Evolutionary conservation across 164 flowering plant genomes (phyloP), one percentile per base, ranked within the genome.

Genomic region (Magnolia sinica): DNA sequence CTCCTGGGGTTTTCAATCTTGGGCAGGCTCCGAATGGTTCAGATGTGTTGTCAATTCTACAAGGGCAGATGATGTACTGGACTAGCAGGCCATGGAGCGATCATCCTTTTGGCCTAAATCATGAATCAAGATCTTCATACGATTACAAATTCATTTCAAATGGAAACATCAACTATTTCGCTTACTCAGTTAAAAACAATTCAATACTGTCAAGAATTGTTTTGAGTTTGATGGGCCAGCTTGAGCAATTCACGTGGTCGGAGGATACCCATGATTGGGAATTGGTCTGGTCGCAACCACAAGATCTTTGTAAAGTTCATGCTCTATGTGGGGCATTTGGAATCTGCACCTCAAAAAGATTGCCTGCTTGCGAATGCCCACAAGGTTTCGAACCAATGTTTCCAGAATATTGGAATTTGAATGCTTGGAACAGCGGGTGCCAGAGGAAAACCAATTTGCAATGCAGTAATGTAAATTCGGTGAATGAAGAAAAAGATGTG

Each of bases 361-460:
- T n/a, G 27, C 64, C 61, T 1, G n/a, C 50, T 20, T 81, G 83
- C 16, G 14, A 22, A 24, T 81, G 84, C 20, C 22, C 72, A 18
- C 27, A 31, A 9, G 84, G 84, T 18, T 82, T 82, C 31, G 7
- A 20, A 16, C 68, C 78, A 45, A 24, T 5, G 0, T 72, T 16
- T 51, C 59, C 64, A 1, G 55, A 64, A 65, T 76, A 72, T 50
- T 79, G 81, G 82, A 45, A 65, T 19, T 22, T 74, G 50, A 10
- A 9, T 1, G 77, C 72, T 64, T 8, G 50, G 18, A 71, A 79
- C 9, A 72, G 72, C 67, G 84, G 84, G 16, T 82, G 82, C 69
- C 76, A 68, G 45, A 79, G 82, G 67, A 80, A 72, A 2, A 52
- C 64, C 0, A 45, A 73, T 10, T 61, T 80, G 74, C 76, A 74